Base-by-base conservation (phyloP, 768 basidiomycete species). In the Agrocybe pediades region DNA sequence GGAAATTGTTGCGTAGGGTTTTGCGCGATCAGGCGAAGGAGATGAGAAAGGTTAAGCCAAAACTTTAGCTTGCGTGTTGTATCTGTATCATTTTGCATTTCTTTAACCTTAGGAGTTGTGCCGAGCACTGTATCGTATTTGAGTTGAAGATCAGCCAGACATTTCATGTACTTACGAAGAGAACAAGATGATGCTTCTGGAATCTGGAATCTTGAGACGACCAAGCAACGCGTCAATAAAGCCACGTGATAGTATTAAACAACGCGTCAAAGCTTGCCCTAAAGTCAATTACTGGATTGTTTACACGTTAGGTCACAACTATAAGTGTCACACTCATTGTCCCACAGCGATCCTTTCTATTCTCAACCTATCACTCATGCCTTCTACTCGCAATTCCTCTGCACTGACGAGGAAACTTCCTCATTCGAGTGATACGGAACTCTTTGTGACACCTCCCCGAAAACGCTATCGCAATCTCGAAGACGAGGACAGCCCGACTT, bases 1-100 rank as follows among this genome's bases (percentile, higher is more conserved):
- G 86, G 27, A 84, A 83, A 47, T 63, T 84, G 0, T 65, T 84
- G 50, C 71, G 85, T 13, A 63, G 75, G 9, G 64, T 76, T 20
- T 58, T 85, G 54, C 75, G 81, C 11, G 82, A 83, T n/a, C 68
- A 75, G 23, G 82, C 80, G 3, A 77, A 71, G 55, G 62, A 41
- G 24, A 42, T 56, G 4, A 44, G 24, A 9, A 56, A 43, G 44
- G n/a, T 36, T 8, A 51, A 47, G 25, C 36, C 49, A 20, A 56
- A 47, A 26, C 55, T 56, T 30, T 56, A 39, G 39, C 30, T n/a
- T 21, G 29, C n/a, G n/a, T n/a, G n/a, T n/a, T n/a, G n/a, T n/a
- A n/a, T n/a, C n/a, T n/a, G n/a, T n/a, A n/a, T n/a, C n/a, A n/a
- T n/a, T n/a, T n/a, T n/a, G n/a, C n/a, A n/a, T n/a, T n/a, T n/a